Evolutionary conservation across 2,329 filamentous ascomycete species (phyloP), one percentile per base, ranked within the genome.

Genomic region (Chrysoporthe cubensis): DNA sequence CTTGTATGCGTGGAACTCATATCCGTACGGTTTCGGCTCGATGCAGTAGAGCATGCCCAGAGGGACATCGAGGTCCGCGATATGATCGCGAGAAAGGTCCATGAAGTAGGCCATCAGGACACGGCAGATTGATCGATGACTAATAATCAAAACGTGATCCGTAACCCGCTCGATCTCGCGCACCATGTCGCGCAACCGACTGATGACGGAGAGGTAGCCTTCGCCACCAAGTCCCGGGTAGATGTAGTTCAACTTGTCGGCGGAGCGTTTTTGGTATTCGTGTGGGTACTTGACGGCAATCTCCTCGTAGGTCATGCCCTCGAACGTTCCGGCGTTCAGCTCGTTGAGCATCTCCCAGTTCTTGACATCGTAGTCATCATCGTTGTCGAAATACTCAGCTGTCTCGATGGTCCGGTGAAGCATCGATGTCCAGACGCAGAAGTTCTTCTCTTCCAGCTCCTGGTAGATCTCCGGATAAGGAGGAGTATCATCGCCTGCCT

Each of bases 401-500:
- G 86, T 85, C 76, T 86, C 89, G 18, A 96, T 90, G 69, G 92
- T 94, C 71, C 96, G 91, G 76, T 92, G 91, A 71, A 99, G 87
- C 95, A 98, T 98, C 2, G 93, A 97, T 0, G 95, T 97, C 96
- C 96, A 99, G 18, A 99, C 93, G 78, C 96, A 99, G 77, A 97
- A 98, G 76, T 93, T 93, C 82, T 97, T 97, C 75, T 92, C 87
- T 42, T 91, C 87, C 42, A 89, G 82, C 61, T 90, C 89, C 62
- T 85, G 85, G 70, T 88, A 85, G 73, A 90, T 90, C 76, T 97
- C 93, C 0, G 96, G 96, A 75, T 99, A 98, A 0, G 96, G 96
- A 4, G 96, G 96, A 0, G 96, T 98, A 72, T 91, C 92, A 79
- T 97, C 95, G 66, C 96, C 96, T 0, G 94, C 91, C 54, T 90